Base-by-base conservation (phyloP, 1,284 basidiomycete species). In the Leccinum brunneo-olivaceum region DNA sequence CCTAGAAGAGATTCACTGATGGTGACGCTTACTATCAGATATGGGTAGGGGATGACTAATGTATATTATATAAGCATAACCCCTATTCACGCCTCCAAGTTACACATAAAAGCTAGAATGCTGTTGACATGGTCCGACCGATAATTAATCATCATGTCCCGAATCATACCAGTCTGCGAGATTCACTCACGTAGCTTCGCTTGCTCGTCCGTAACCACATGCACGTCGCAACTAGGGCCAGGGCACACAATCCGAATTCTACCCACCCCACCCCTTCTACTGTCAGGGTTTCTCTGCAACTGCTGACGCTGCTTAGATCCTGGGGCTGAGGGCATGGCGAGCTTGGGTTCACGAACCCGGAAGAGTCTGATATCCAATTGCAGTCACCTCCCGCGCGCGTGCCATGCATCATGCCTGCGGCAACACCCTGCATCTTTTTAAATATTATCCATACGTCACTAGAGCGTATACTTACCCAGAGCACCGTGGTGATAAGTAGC, bases 211-310 rank as follows among this genome's bases (percentile, higher is more conserved):
- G 66, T 52, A 83, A 64, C 83, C 84, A 87, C 49, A 77, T 51
- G 50, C 78, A 71, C 11, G 84, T 83, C 24, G 71, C 68, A 6
- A 72, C 41, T 37, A 84, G 59, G 9, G 80, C 78, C 45, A 80
- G 42, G n/a, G 71, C 49, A 50, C 78, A 81, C n/a, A 88, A 58
- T n/a, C 70, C 72, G 50, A 85, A 79, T 51, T 84, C 81, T 39
- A 79, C 76, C 84, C 84, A 87, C 6, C 82, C 82, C 19, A 87
- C 57, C 1, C 79, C 79, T 60, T 83, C 80, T 11, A 84, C 78
- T 7, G 83, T 83, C 48, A 86, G 64, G 3, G 74, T 74, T 58
- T 86, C 77, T 50, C 81, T 71, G 60, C 84, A 87, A 52, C 79
- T 83, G 54, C 49, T 44, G 44, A 51, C 25, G 37, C 50, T 55